Evolutionary conservation across 1,284 basidiomycete species (phyloP), one percentile per base, ranked within the genome.

Genomic region (Neolentinus lepideus): DNA sequence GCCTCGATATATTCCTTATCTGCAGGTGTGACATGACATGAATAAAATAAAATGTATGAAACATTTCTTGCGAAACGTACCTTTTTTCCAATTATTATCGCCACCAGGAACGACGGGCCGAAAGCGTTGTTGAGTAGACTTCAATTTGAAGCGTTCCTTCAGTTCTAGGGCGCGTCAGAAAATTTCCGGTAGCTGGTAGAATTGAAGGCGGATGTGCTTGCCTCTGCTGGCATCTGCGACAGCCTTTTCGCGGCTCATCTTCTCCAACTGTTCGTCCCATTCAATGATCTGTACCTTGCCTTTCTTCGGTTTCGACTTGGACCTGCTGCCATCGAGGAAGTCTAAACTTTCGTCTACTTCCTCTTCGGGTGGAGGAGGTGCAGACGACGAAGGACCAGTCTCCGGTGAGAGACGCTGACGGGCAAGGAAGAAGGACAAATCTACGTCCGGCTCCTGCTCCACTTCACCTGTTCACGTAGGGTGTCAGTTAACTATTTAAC

Each of bases 191-290:
- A n/a, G n/a, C n/a, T n/a, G n/a, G n/a, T n/a, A n/a, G n/a, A n/a
- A 22, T 33, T 12, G 16, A 22, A 24, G 27, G 51, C 51, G 25
- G 21, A 38, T 14, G 53, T 60, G 47, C 71, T 43, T 55, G 87
- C 88, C 88, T 75, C 88, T 75, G 33, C 78, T 78, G 24, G 88
- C 88, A 57, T 90, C 87, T 0, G 88, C 87, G 2, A 77, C 76
- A 2, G 79, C 78, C 62, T 90, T 90, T 59, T 88, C 87, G 22
- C 78, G 74, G 38, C 71, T 78, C 72, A 91, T 72, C 47, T 78
- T 72, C 50, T 89, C 85, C 1, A 90, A 68, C 26, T 77, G 70
- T 0, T 76, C 71, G 61, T 87, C 80, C 88, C 88, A 90, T 54
- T 80, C 77, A 19, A 90, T 79, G 51, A 76, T 68, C 59, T 83